Evolutionary conservation across 495 filamentous ascomycete species (phyloP), one percentile per base, ranked within the genome.

Genomic region (Penicillium dipodomyicola): DNA sequence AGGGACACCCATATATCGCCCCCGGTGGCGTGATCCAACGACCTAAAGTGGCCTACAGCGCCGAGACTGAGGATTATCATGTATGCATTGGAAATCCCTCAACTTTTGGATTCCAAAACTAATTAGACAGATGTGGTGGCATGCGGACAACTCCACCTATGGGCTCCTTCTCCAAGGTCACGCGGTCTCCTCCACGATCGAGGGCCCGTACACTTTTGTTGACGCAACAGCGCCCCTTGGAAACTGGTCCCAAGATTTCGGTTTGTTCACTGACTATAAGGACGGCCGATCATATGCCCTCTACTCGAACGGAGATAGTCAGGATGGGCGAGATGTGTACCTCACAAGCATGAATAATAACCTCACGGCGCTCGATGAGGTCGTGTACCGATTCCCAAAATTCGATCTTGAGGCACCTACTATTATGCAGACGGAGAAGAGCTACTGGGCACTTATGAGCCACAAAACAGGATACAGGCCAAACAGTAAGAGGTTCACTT

Each of bases 171-270:
- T 68, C 0, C 65, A 68, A 45, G 65, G 65, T 14, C 48, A 65
- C 17, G 65, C 65, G 1, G 62, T 64, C 2, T 63, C 65, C 19
- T 53, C 61, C 37, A 61, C 33, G 17, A 25, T 60, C 19, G 42
- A 35, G 1, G 65, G 65, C 9, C 65, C 65, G 8, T 68, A 68
- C 40, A 62, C 47, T 7, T 68, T 68, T 20, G 62, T 68, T 29
- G 57, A 63, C n/a, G 65, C 65, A 15, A 54, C 52, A 17, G 62
- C 65, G 14, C 65, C 65, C 9, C 58, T 68, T n/a, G 65, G 65
- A n/a, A 68, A 68, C 40, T 68, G 65, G 65, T 65, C 62, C 1
- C 65, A 68, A 46, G 65, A 68, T 32, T 68, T 65, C 30, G 65
- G 65, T 2, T 27, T 68, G n/a, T 68, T 68, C 25, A 65, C 62